Base-by-base conservation (phyloP, 192 early-diverging fungal species). In the Backusella sp. region DNA sequence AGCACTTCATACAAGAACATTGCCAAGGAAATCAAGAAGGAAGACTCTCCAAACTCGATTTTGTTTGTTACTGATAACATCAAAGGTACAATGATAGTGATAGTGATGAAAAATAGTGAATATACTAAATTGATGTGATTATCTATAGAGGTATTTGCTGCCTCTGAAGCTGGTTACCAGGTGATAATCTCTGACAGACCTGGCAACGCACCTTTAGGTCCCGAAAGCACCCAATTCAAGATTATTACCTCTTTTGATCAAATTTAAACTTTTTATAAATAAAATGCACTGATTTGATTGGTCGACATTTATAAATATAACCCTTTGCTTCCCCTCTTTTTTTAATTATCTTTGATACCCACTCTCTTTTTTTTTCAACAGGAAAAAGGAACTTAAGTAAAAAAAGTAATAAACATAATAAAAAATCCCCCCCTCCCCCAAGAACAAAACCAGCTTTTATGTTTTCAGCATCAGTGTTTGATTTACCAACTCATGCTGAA, bases 21-120 rank as follows among this genome's bases (percentile, higher is more conserved):
- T 83, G 89, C 88, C 0, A 56, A 85, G 0, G 85, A 89, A 26
- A 92, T 98, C 77, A 85, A 85, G 1, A 42, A 80, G 21, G 74
- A 76, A 11, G 76, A 92, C 0, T 73, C 74, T 4, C 79, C 85
- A 30, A 49, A 73, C 6, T 36, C 71, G 0, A 86, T 97, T 14
- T 79, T 99, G 65, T 99, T 99, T 85, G 80, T 98, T n/a, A 95
- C 92, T 56, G 98, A 99, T 75, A 97, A 94, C 77, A 86, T 95
- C 72, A 86, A 91, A 34, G 94, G 91, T 89, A 84, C 21, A 17
- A 3, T 44, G 42, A 44, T 44, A 39, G 1, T 34, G 41, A 35
- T 75, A 52, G 41, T 49, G 35, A 3, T 69, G 11, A 19, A 32
- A 32, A 32, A 32, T 68, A 11, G 12, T 49, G 9, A 9, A 34